phyloP scores from a whole-genome alignment of 352 stramenopile genomes.

The Globisporangium alternatum region DNA sequence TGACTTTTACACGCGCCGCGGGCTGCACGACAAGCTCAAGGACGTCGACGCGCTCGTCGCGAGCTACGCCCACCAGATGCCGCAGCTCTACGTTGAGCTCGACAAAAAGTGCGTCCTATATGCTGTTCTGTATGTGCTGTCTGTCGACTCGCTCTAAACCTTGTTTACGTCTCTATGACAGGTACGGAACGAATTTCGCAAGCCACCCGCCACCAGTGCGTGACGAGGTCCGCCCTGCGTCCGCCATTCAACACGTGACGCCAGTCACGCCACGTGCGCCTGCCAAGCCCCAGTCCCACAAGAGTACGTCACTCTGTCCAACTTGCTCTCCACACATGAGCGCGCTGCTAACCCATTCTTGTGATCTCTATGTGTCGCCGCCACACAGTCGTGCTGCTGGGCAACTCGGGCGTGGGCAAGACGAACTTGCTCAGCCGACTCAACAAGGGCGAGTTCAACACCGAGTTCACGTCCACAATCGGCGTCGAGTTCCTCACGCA shows the following conservation, averaged over 20 bases:
- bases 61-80: conserved; percentile 50
- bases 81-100: conserved; percentile 54
- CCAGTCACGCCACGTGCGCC: conserved; percentile 30
- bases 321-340: neutral
- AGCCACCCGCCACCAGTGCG: conserved; percentile 46
- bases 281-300: conserved; percentile 53
- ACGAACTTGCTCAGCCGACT: conserved; percentile 80
- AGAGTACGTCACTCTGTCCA: conserved; percentile 37
- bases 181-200: conserved; percentile 61
- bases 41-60: conserved; percentile 63
- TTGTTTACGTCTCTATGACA: conserved; percentile 14
- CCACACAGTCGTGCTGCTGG: conserved; percentile 71
- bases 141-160: neutral
- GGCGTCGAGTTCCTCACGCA: conserved; percentile 89
- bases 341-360: neutral
- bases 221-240: conserved; percentile 28
- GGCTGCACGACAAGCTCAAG: conserved; percentile 61
- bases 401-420: conserved; percentile 85
- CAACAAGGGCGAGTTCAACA: conserved; percentile 81
- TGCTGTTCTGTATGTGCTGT: neutral
- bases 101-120: conserved; percentile 55
- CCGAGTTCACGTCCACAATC: conserved; percentile 83
- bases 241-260: conserved; percentile 8
- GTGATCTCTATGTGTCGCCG: neutral
- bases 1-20: conserved; percentile 69